A percentile compares a stretch with the other conserved stretches of the same genome.
phyloP scores from a whole-genome alignment of 1,284 basidiomycete genomes.

The Ceratorhiza oryzae-sativae region DNA sequence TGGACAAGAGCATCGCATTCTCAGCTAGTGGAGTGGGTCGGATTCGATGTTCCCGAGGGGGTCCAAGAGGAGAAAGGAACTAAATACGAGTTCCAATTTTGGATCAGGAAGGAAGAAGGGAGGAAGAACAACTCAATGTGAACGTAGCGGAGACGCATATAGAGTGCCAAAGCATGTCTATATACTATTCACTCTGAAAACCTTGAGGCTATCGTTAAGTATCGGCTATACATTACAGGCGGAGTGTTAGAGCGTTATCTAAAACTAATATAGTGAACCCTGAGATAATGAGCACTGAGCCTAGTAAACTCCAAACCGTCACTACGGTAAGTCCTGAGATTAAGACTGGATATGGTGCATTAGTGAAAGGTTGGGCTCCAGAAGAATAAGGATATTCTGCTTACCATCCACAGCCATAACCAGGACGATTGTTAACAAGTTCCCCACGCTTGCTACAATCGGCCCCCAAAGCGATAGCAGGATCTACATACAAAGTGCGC shows the following conservation, averaged over 20 bases:
- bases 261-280: slow-evolving; percentile 29
- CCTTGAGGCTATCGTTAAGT: background rate
- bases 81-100: slow-evolving; percentile 92
- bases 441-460: slow-evolving; percentile 82
- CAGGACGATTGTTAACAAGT: slow-evolving; percentile 81
- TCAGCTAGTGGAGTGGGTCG: slow-evolving; percentile 76
- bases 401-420: slow-evolving; percentile 73
- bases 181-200: background rate
- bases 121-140: background rate
- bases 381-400: slow-evolving; percentile 59
- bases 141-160: background rate
- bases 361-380: slow-evolving; percentile 62
- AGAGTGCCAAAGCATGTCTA: background rate
- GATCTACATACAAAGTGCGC: slow-evolving; percentile 56
- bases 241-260: slow-evolving; percentile 1
- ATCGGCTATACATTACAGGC: slow-evolving; percentile 2
- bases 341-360: background rate
- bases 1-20: slow-evolving; percentile 70
- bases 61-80: slow-evolving; percentile 81
- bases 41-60: slow-evolving; percentile 77
- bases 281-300: slow-evolving; percentile 22
- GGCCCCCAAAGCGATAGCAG: slow-evolving; percentile 84
- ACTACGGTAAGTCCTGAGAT: slow-evolving; percentile 19
- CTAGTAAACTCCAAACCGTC: slow-evolving; percentile 27
- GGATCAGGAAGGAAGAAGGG: slow-evolving; percentile 59